Evolutionary conservation across 2,329 filamentous ascomycete genomes (phyloP).

Genomic region (Sarocladium brachiariae): DNA sequence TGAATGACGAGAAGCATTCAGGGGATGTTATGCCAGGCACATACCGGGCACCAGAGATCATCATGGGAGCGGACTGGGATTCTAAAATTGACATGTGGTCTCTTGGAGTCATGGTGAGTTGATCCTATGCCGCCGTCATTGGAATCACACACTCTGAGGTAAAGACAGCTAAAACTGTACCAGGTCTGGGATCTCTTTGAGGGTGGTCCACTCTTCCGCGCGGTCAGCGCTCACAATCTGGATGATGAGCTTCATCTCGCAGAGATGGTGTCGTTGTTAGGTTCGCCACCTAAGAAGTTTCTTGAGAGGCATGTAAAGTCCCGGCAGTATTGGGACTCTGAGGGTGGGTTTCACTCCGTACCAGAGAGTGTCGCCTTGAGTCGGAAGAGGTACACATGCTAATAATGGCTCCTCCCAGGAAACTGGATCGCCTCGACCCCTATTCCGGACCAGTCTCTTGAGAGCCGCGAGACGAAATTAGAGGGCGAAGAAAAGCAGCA

Average conservation of each 20-base stretch:
- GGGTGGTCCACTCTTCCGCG: slow-evolving; percentile 20
- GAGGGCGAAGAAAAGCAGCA: slow-evolving; percentile 17
- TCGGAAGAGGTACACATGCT: background rate
- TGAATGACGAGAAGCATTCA: slow-evolving; percentile 12
- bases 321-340: slow-evolving; percentile 17
- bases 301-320: slow-evolving; percentile 22
- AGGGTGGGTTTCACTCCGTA: slow-evolving; percentile 12
- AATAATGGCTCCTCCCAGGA: slow-evolving; percentile 8
- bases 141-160: background rate
- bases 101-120: slow-evolving; percentile 21
- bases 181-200: slow-evolving; percentile 26
- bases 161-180: background rate
- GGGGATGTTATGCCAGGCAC: slow-evolving; percentile 24
- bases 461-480: slow-evolving; percentile 16
- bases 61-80: slow-evolving; percentile 25
- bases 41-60: slow-evolving; percentile 27
- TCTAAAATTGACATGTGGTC: slow-evolving; percentile 29
- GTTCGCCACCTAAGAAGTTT: slow-evolving; percentile 26
- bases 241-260: slow-evolving; percentile 23
- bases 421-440: slow-evolving; percentile 20
- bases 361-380: background rate
- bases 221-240: slow-evolving; percentile 14
- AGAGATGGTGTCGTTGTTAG: slow-evolving; percentile 30
- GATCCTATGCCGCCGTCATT: background rate
- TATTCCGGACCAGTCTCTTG: slow-evolving; percentile 19